phyloP scores from a whole-genome alignment of 139 green algal species.

The Penium margaritaceum region DNA sequence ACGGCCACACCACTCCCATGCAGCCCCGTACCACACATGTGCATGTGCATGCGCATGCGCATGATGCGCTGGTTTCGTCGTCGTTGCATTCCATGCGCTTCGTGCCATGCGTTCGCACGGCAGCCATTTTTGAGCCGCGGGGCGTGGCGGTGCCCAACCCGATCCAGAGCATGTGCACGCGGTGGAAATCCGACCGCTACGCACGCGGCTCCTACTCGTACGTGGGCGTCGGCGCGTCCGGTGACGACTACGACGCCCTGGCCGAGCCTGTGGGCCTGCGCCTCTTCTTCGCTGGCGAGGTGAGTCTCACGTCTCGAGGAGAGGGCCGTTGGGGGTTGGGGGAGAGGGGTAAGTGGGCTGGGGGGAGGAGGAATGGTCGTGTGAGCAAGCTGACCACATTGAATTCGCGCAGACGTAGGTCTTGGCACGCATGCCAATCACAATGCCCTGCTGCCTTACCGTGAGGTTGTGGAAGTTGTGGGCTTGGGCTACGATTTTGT shows the following conservation, averaged over 20 bases:
- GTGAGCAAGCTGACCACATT: not conserved
- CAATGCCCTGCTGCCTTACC: not conserved
- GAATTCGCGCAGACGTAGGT: not conserved
- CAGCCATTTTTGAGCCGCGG: slow-evolving; percentile 61
- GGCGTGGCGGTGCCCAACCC: slow-evolving; percentile 64
- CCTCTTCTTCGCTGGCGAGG: slow-evolving; percentile 51
- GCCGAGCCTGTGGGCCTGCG: slow-evolving; percentile 37
- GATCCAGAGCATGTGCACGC: slow-evolving; percentile 63
- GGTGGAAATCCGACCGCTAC: slow-evolving; percentile 75
- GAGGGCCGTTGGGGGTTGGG: not conserved
- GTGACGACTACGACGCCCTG: slow-evolving; percentile 74
- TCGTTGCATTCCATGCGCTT: too few species aligned
- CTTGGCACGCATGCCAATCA: not conserved
- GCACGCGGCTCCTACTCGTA: slow-evolving; percentile 78
- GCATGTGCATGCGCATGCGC: too few species aligned
- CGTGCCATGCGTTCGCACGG: too few species aligned
- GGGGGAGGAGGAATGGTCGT: not conserved
- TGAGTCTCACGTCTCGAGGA: not conserved
- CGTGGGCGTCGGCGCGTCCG: slow-evolving; percentile 65
- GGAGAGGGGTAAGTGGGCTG: not conserved
- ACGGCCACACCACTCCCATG: too few species aligned
- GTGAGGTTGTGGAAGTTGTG: not conserved
- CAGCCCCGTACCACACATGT: too few species aligned
- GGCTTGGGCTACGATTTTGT: not conserved
- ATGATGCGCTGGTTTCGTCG: too few species aligned